Conservation (phyloP, 441 rosid species). For the Mallotus repandus region DNA sequence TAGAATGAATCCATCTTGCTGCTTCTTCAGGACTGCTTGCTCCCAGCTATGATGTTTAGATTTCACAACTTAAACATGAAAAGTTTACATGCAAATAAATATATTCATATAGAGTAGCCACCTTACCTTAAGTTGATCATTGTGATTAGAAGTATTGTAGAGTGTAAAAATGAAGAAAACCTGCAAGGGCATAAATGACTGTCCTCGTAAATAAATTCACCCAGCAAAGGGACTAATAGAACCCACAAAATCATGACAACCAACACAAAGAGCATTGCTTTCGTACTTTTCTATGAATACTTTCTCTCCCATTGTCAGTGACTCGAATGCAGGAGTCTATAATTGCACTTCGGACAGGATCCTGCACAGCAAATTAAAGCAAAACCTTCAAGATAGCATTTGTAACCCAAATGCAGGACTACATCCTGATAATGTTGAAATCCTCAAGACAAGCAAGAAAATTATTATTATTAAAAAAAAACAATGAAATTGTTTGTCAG, state of each 20-base stretch:
- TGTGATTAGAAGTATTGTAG: slow-evolving; percentile 79
- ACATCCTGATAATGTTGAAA: neutral
- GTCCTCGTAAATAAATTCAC: slow-evolving; percentile 15
- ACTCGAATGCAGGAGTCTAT: slow-evolving; percentile 94
- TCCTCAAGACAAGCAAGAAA: neutral
- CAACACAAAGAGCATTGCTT: slow-evolving; percentile 9
- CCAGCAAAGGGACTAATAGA: slow-evolving; percentile 5
- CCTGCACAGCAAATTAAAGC: slow-evolving; percentile 37
- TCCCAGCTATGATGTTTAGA: slow-evolving; percentile 67
- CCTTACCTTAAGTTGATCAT: slow-evolving; percentile 95
- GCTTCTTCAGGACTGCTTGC: slow-evolving; percentile 98
- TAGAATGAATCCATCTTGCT: slow-evolving; percentile 88
- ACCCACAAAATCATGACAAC: slow-evolving; percentile 9
- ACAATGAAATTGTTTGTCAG: neutral
- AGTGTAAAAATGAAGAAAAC: slow-evolving; percentile 89
- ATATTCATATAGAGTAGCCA: slow-evolving; percentile 21
- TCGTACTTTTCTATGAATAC: slow-evolving; percentile 82
- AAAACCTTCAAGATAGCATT: slow-evolving; percentile 1
- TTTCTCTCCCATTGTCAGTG: slow-evolving; percentile 92
- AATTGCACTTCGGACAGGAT: slow-evolving; percentile 75
- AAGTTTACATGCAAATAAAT: slow-evolving; percentile 18
- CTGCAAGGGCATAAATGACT: slow-evolving; percentile 43
- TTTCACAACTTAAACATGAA: slow-evolving; percentile 34
- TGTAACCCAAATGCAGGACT: neutral
- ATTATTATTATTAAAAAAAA: neutral